Conservation (phyloP, 2,329 filamentous ascomycete species). For the Amauroascus niger region DNA sequence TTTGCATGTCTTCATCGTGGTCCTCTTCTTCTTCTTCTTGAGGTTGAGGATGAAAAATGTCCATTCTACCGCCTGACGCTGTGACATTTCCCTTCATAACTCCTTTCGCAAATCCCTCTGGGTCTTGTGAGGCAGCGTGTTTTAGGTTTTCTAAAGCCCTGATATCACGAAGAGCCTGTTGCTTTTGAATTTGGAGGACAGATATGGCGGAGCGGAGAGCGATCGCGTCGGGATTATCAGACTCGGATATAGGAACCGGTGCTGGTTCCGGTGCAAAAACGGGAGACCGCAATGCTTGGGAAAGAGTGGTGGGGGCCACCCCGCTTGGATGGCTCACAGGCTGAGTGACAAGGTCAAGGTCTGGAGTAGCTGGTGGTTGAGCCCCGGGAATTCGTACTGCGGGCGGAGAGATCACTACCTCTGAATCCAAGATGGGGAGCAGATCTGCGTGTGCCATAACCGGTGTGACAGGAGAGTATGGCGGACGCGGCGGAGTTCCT, state of each 20-base stretch:
- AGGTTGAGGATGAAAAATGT: constrained; percentile 31
- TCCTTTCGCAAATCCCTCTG: constrained; percentile 61
- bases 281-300: background rate
- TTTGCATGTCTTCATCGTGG: background rate
- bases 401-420: background rate
- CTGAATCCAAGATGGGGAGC: constrained; percentile 10
- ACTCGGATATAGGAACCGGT: constrained; percentile 39
- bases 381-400: background rate
- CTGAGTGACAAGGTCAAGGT: background rate
- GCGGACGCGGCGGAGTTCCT: constrained; percentile 36
- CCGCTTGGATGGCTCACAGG: background rate
- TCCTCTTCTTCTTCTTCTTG: constrained; percentile 30
- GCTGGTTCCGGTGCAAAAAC: constrained; percentile 30
- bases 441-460: constrained; percentile 29
- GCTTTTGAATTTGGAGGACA: constrained; percentile 75
- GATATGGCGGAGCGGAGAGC: constrained; percentile 77
- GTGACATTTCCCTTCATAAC: constrained; percentile 53
- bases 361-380: background rate
- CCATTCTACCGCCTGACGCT: constrained; percentile 31
- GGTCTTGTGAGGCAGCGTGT: constrained; percentile 58
- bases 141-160: constrained; percentile 60
- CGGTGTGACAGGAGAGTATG: constrained; percentile 41
- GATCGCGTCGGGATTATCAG: constrained; percentile 70
- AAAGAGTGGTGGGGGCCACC: background rate
- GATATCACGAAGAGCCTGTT: constrained; percentile 67